Evolutionary conservation across 2,329 filamentous ascomycete genomes (phyloP).

Genomic region (Colletotrichum somersetense): DNA sequence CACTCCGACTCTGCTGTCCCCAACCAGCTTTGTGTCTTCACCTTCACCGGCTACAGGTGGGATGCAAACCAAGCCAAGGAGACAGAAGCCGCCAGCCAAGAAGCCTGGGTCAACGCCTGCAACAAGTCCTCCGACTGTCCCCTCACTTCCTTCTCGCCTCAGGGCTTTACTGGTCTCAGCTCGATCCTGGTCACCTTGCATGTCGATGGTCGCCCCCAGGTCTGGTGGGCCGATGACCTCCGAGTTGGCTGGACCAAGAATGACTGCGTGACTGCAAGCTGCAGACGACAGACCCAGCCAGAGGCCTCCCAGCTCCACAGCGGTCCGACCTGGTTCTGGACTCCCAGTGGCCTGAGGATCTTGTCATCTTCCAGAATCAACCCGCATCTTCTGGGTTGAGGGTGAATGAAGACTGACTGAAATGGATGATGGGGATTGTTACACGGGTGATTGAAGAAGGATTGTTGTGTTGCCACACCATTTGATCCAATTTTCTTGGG

Average conservation of each 20-base stretch:
- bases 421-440: constrained; percentile 2
- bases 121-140: constrained; percentile 51
- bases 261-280: constrained; percentile 54
- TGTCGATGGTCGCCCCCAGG: constrained; percentile 53
- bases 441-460: background rate
- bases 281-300: constrained; percentile 45
- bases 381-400: constrained; percentile 5
- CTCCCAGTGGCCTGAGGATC: constrained; percentile 16
- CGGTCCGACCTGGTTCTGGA: constrained; percentile 32
- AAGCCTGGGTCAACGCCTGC: constrained; percentile 57
- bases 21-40: constrained; percentile 57
- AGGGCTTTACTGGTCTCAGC: constrained; percentile 55
- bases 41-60: constrained; percentile 57
- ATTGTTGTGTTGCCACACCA: constrained; percentile 20
- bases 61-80: constrained; percentile 50
- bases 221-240: constrained; percentile 59
- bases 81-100: constrained; percentile 46
- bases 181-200: constrained; percentile 55
- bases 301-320: background rate
- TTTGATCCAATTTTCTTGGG: constrained; percentile 38
- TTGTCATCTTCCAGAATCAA: constrained; percentile 31
- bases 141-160: constrained; percentile 53
- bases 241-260: constrained; percentile 58
- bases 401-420: background rate
- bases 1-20: constrained; percentile 19